Base-by-base conservation (phyloP, 2,329 filamentous ascomycete species). In the Colletotrichum sp. region DNA sequence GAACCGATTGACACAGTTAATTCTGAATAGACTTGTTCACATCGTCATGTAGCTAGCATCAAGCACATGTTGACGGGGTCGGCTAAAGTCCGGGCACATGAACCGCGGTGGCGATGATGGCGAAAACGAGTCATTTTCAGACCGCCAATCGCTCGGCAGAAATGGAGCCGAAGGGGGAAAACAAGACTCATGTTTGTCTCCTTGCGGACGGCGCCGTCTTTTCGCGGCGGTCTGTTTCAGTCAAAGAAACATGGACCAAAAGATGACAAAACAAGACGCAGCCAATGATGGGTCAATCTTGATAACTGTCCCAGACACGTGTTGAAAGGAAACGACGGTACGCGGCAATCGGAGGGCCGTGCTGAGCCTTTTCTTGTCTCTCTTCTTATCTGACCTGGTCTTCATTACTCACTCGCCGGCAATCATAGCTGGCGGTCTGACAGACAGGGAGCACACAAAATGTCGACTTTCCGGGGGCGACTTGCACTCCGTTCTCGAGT, bases 91-190 rank as follows among this genome's bases (percentile, higher is more conserved):
- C 43, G 43, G 43, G 43, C n/a, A 25, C n/a, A 52, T 52, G 43
- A 48, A 22, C n/a, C n/a, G 13, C 43, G n/a, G 43, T 67, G 43
- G 43, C 36, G 28, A 34, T 43, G 9, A 43, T 56, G 22, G 22
- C 61, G 22, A 32, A 61, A 64, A 25, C 34, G 61, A 56, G 65
- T 67, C 48, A 67, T 70, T 70, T 62, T 34, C 36, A 28, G 30
- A 39, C 12, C 43, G 32, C 48, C 48, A 22, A 43, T 28, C 18
- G 16, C 25, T 66, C 61, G 69, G 48, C 43, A 48, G 3, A 43
- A 16, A 43, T 18, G 25, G 48, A 18, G 30, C 69, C 48, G 48
- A 58, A 43, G 48, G 13, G 30, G 27, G 6, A 13, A 52, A 52
- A 52, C 15, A 27, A 39, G 28, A 32, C 39, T 12, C 8, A 7